Evolutionary conservation across 179 eudicot genomes (phyloP), one percentile per base, ranked within the genome.

Genomic region (Corrigiola litoralis): DNA sequence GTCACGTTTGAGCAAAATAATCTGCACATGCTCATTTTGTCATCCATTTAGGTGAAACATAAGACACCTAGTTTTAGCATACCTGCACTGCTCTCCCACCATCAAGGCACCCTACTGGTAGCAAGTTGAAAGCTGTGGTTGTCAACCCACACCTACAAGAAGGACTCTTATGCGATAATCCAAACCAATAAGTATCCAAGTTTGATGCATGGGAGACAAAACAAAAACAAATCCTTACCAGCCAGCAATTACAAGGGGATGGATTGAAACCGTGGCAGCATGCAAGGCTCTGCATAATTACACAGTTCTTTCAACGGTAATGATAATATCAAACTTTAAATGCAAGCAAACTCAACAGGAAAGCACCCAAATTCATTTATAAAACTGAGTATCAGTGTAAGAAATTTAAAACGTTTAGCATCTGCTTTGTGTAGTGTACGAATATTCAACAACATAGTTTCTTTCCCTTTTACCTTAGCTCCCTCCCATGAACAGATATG

Each of bases 11-110:
- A 23, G 32, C 27, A 20, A 51, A 20, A 48, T 32, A 38, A 53
- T 53, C 47, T 23, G 24, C 54, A 51, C 31, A 53, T 29, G 58
- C 38, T 47, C 20, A 24, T 45, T 16, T 33, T 31, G 36, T 9
- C 21, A 61, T 20, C 23, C 34, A 33, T 38, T 29, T 24, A 69
- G 0, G 32, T 41, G 29, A 27, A 51, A 49, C 42, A 60, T 17
- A 71, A 11, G 14, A 29, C 23, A 36, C 17, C 46, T 34, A 25
- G 57, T 29, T 36, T 53, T 6, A 20, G 4, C 51, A 61, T 82
- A 90, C 99, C 99, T 94, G 99, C 68, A 90, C 78, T 41, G 96
- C 95, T 80, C 99, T 81, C 69, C 97, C 99, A 67, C 99, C 99
- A 77, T 94, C 97, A 65, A 94, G 99, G 79, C 99, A 90, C 59